These are phyloP conservation scores for Begonia fuchsioides DNA, from an alignment of 306 rosid species.

Conservation along the genomic window DNA sequence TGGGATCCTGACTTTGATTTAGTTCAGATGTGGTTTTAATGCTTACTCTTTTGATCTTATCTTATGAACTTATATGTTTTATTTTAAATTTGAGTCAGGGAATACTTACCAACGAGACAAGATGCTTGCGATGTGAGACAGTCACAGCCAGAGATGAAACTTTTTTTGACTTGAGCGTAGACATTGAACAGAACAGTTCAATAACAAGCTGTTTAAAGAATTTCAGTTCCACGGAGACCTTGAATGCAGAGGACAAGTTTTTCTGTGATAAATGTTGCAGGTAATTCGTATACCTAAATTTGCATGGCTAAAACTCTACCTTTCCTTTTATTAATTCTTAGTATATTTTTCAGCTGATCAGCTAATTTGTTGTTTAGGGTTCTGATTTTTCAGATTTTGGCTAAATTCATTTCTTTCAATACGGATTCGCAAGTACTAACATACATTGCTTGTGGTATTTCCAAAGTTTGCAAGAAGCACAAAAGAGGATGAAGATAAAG, in stretches of 20 bases:
- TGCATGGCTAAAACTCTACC: neutral
- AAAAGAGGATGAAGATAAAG: too few species aligned
- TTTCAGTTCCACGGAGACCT: constrained; percentile 95
- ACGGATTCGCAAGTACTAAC: neutral
- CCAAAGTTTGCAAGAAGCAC: constrained; percentile 99
- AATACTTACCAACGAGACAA: constrained; percentile 94
- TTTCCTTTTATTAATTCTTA: neutral
- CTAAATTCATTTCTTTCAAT: neutral
- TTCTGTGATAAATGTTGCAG: constrained; percentile 99
- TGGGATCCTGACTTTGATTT: too few species aligned
- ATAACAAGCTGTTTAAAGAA: constrained; percentile 97
- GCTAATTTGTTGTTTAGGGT: neutral
- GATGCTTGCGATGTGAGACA: constrained; percentile 96
- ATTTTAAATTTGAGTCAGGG: constrained; percentile 38
- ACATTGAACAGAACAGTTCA: constrained; percentile 97
- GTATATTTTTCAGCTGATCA: neutral
- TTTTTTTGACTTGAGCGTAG: constrained; percentile 89
- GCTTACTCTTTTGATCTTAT: neutral
- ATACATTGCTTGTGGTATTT: too few species aligned
- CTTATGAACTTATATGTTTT: neutral
- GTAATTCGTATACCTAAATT: constrained; percentile 22
- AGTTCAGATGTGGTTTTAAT: too few species aligned
- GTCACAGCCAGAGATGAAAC: constrained; percentile 98
- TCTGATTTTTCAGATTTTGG: neutral
- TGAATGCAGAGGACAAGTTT: constrained; percentile 96